Evolutionary conservation across 1,139 yeast genomes (phyloP), one percentile per base, ranked within the genome.

Genomic region (Lodderomyces orthopsilosis): DNA sequence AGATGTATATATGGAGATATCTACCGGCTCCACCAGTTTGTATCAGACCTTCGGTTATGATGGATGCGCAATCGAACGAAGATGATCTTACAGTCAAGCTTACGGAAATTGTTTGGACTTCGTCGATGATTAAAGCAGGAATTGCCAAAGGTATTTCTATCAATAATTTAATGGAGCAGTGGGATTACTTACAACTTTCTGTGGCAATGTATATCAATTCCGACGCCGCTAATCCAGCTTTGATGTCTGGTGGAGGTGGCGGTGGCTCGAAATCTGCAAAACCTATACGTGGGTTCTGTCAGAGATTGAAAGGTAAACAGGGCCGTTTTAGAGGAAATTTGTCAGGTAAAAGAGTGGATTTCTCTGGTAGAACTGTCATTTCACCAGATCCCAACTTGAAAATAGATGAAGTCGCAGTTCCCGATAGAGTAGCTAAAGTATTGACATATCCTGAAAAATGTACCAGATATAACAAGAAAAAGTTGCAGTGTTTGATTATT

Each of bases 11-110:
- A 38, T 94, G 98, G 99, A 78, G 96, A 57, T 94, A 91, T 61
- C 75, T 94, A 43, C 98, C 98, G 0, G 98, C 98, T 0, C 98
- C 99, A 1, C 99, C 99, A 0, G 97, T 94, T 18, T 94, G 98
- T 74, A 93, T 94, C 45, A 81, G 99, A 55, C 99, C 99, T 1
- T 91, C 98, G 6, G 98, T 94, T 28, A 75, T 81, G 74, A 89
- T 89, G 90, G 94, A 89, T 61, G 95, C 93, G 46, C 89, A 91
- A 37, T 85, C 95, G 30, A 94, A 94, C 64, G 99, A 94, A 69
- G 99, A 94, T 64, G 99, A 94, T 65, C 74, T 94, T 52, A 94
- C 99, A 0, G 97, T 91, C 24, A 94, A 94, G 61, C 71, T 94
- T 46, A 89, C 98, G 0, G 99, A 94, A 65, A 89, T 94, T 50